These are phyloP conservation scores for Colletotrichum neosansevieriae DNA, from an alignment of 2,329 filamentous ascomycete genomes.

Conservation along the genomic window DNA sequence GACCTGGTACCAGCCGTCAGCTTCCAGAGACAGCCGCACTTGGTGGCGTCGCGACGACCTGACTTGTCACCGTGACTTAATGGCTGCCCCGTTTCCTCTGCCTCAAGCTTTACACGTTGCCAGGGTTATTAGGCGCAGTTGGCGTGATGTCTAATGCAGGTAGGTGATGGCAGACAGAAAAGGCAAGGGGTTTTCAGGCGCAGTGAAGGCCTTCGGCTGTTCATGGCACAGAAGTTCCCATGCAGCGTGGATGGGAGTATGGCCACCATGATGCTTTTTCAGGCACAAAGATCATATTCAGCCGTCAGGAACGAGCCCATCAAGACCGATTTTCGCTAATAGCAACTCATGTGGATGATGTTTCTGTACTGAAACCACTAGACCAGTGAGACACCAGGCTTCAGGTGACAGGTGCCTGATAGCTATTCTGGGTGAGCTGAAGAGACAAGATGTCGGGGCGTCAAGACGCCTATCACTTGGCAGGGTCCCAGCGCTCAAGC, in stretches of 20 bases:
- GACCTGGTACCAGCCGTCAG: constrained; percentile 3
- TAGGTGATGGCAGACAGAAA: constrained; percentile 9
- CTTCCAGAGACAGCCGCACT: neutral
- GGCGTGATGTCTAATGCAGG: constrained; percentile 18
- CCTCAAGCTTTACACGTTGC: neutral
- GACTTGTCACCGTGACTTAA: neutral
- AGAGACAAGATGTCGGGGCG: constrained; percentile 7
- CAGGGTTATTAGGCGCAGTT: neutral
- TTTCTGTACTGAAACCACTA: neutral
- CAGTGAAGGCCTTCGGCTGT: neutral
- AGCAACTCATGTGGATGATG: no score
- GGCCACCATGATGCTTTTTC: no score
- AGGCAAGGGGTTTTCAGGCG: neutral
- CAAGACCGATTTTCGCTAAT: no score
- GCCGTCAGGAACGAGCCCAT: no score
- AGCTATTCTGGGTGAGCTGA: constrained; percentile 29
- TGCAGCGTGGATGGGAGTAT: no score
- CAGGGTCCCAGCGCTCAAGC: constrained; percentile 17
- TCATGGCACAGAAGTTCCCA: no score
- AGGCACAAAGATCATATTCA: no score
- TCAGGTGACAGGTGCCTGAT: constrained; percentile 12
- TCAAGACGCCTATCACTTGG: constrained; percentile 15
- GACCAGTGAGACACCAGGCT: constrained; percentile 7
- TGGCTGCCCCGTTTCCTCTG: neutral
- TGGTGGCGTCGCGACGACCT: neutral